Evolutionary conservation across 2,329 filamentous ascomycete genomes (phyloP).

Genomic region (Cladorrhinum sp.): DNA sequence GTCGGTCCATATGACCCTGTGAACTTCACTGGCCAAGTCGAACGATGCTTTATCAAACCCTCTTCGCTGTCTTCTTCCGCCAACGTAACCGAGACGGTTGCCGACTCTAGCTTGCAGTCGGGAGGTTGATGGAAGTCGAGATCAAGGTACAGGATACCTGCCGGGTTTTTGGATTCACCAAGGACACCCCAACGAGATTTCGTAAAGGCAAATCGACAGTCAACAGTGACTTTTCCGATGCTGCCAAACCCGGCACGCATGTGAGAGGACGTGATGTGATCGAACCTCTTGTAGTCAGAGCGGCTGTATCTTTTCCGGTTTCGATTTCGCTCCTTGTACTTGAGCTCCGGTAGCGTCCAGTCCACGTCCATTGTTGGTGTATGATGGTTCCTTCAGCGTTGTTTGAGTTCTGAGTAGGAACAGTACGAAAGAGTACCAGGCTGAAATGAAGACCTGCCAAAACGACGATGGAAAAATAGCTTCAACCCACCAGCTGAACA

Average conservation of each 20-base stretch:
- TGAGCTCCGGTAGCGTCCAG: too few species aligned
- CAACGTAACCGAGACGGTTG: slow-evolving; percentile 20
- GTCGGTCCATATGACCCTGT: slow-evolving; percentile 24
- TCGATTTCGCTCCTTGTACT: too few species aligned
- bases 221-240: slow-evolving; percentile 18
- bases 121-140: slow-evolving; percentile 21
- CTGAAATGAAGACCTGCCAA: too few species aligned
- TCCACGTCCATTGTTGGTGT: too few species aligned
- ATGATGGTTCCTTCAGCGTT: too few species aligned
- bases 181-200: slow-evolving; percentile 22
- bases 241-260: slow-evolving; percentile 15
- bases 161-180: slow-evolving; percentile 13
- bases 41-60: too few species aligned
- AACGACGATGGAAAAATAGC: too few species aligned
- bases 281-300: slow-evolving; percentile 19
- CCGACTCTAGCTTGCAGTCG: slow-evolving; percentile 21
- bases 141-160: slow-evolving; percentile 25
- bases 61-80: slow-evolving; percentile 10
- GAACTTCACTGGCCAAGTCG: too few species aligned
- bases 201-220: slow-evolving; percentile 23
- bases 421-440: too few species aligned
- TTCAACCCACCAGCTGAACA: too few species aligned
- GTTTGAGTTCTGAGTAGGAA: too few species aligned
- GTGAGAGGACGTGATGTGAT: slow-evolving; percentile 15
- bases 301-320: slow-evolving; percentile 13